Evolutionary conservation across 768 basidiomycete genomes (phyloP).

Genomic region (Lentinula aciculospora): DNA sequence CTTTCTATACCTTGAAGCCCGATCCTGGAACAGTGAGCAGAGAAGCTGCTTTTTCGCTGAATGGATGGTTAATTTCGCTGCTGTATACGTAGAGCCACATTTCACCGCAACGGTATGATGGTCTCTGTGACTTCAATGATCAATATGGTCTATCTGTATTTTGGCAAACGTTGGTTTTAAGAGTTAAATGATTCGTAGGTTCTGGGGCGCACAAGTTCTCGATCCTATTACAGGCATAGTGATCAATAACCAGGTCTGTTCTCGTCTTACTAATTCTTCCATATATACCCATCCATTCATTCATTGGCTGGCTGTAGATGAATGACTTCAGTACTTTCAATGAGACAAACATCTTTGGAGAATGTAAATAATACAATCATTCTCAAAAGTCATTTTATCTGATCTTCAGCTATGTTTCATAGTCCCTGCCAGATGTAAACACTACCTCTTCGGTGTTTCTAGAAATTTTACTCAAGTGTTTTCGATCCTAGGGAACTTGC

Average conservation of each 20-base stretch:
- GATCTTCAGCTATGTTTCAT: too few relatives aligned
- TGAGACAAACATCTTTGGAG: constrained; percentile 74
- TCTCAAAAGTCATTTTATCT: too few relatives aligned
- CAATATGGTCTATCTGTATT: constrained; percentile 56
- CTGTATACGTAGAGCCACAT: constrained; percentile 59
- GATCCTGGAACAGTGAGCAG: constrained; percentile 62
- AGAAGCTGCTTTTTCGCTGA: too few relatives aligned
- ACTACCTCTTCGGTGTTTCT: too few relatives aligned
- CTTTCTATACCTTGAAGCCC: constrained; percentile 50
- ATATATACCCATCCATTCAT: not conserved
- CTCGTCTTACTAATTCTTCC: not conserved
- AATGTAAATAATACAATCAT: constrained; percentile 44
- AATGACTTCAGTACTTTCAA: constrained; percentile 92
- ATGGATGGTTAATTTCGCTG: too few relatives aligned
- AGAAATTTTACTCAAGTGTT: not conserved
- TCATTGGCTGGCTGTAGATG: too few relatives aligned
- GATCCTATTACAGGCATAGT: constrained; percentile 63
- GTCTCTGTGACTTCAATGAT: constrained; percentile 63
- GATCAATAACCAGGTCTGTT: constrained; percentile 57
- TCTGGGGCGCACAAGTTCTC: constrained; percentile 56
- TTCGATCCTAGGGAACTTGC: constrained; percentile 51
- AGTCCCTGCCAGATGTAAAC: not conserved
- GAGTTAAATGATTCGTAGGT: not conserved
- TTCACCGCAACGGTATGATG: constrained; percentile 61
- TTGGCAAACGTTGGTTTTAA: too few relatives aligned